phyloP scores from a whole-genome alignment of 2,329 filamentous ascomycete genomes.

The Coleophoma eucalyptorum region DNA sequence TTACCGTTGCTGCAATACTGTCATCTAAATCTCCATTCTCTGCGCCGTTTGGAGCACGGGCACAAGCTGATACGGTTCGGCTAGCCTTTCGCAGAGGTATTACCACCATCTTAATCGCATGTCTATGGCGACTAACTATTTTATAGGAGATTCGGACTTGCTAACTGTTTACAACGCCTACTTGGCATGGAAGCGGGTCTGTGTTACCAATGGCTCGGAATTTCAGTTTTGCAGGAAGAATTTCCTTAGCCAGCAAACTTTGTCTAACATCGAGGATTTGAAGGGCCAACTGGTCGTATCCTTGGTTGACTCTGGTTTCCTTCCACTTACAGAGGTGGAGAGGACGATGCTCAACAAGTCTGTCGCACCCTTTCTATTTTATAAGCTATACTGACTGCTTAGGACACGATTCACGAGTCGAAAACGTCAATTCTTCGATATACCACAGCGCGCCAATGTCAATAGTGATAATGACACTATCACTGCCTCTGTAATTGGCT shows the following conservation, averaged over 20 bases:
- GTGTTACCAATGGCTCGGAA: constrained; percentile 67
- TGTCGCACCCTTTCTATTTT: constrained; percentile 26
- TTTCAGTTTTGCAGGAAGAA: constrained; percentile 93
- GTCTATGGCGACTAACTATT: constrained; percentile 49
- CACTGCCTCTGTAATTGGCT: constrained; percentile 78
- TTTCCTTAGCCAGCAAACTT: constrained; percentile 83
- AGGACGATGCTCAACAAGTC: constrained; percentile 60
- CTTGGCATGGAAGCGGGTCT: constrained; percentile 79
- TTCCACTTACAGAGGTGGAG: constrained; percentile 72
- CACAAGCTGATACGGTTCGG: constrained; percentile 77
- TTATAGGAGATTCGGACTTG: constrained; percentile 80
- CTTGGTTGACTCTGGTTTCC: constrained; percentile 79
- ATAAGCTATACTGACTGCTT: constrained; percentile 4
- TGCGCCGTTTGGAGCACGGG: constrained; percentile 77
- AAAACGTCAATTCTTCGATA: constrained; percentile 69
- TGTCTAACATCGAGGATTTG: constrained; percentile 90
- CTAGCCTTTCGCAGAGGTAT: constrained; percentile 70
- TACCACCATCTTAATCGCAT: neutral
- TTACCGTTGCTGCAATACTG: constrained; percentile 88
- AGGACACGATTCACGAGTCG: constrained; percentile 61
- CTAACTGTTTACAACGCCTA: constrained; percentile 95
- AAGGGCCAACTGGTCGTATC: constrained; percentile 87
- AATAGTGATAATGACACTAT: constrained; percentile 80
- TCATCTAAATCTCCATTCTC: constrained; percentile 95
- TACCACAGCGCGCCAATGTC: constrained; percentile 70